Conservation (phyloP, 2,329 filamentous ascomycete genomes). For the Neopestalotiopsis clavispora region DNA sequence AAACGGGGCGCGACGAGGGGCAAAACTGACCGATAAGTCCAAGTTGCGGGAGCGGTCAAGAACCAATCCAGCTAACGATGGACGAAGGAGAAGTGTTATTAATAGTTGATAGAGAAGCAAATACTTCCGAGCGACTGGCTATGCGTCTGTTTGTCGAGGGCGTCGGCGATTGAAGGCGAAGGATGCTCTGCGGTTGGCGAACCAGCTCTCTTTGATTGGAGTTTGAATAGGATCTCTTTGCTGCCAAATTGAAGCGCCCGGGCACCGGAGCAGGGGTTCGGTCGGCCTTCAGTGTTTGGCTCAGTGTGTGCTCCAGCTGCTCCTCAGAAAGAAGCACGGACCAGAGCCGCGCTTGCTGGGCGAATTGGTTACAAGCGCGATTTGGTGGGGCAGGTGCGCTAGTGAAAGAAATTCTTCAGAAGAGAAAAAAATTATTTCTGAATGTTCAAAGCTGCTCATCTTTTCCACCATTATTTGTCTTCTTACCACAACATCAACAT, state of each 20-base stretch:
- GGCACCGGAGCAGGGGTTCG: background rate
- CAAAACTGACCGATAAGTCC: too few relatives aligned
- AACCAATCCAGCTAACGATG: too few relatives aligned
- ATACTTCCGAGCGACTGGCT: background rate
- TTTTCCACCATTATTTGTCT: background rate
- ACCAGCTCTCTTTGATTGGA: background rate
- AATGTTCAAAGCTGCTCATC: background rate
- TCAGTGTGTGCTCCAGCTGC: too few relatives aligned
- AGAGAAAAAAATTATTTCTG: background rate
- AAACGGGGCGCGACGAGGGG: too few relatives aligned
- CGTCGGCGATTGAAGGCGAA: background rate
- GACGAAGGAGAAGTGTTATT: too few relatives aligned
- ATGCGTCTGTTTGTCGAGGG: background rate
- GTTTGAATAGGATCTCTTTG: slow-evolving; percentile 1
- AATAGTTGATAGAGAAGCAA: too few relatives aligned
- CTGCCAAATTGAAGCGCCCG: background rate
- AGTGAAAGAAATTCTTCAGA: background rate
- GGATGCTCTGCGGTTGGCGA: background rate
- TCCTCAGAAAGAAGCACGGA: background rate
- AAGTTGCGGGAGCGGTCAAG: too few relatives aligned
- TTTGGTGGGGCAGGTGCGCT: background rate
- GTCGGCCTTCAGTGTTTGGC: background rate
- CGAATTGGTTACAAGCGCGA: background rate
- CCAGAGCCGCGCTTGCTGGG: background rate
- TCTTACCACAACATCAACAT: background rate